Evolutionary conservation across 2,329 filamentous ascomycete species (phyloP), one percentile per base, ranked within the genome.

Genomic region (Rhexocercosporidium sp.): DNA sequence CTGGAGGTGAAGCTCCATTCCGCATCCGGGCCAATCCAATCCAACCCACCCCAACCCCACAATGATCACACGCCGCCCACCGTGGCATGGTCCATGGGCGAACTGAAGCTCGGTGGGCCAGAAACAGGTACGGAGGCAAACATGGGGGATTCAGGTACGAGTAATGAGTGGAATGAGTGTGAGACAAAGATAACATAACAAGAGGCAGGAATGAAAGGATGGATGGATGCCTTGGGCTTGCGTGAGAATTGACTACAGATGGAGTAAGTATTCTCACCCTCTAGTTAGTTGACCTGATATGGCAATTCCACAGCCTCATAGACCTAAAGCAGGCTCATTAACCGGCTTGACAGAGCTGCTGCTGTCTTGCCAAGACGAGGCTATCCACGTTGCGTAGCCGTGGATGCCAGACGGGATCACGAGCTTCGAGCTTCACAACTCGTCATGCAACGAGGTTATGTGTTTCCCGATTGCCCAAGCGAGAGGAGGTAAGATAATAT

Each of bases 281-380:
- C 22, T 12, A 25, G 5, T n/a, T n/a, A n/a, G 3, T 39, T 56
- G 53, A 39, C n/a, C 22, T 56, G 53, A 39, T 14, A 56, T 39
- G 29, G 34, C 16, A 37, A 29, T 34, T 37, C 9, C 31, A 34
- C 22, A 37, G 53, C 31, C 5, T 54, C 27, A 31, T 20, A 44
- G 29, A 34, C 16, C 9, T 7, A 20, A 54, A 54, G 27, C 16
- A 27, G 49, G 25, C 2, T 11, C 8, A 29, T 12, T n/a, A 14
- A n/a, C 27, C 29, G 16, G 51, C 31, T 37, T 20, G n/a, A 57
- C 7, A 25, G 18, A 25, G 31, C 25, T 60, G 57, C 57, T 60
- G 39, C 39, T n/a, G 14, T 60, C 9, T 14, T 46, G 57, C 57
- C 57, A 60, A 60, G 57, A n/a, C 22, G 57, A 60, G 57, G 57